phyloP scores from a whole-genome alignment of 306 rosid genomes.

The Castanea mollissima region DNA sequence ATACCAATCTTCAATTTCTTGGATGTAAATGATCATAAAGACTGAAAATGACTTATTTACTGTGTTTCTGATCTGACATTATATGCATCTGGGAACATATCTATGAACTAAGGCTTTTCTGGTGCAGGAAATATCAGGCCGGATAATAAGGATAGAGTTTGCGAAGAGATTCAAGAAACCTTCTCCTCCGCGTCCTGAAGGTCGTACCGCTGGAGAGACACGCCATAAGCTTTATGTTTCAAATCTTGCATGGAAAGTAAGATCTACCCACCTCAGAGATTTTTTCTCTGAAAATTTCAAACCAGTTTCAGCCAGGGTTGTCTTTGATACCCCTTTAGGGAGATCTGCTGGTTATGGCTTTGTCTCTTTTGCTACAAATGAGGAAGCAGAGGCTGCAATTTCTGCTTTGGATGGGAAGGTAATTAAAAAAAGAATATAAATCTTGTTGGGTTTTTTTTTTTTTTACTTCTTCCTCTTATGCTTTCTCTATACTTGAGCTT shows the following conservation, averaged over 20 bases:
- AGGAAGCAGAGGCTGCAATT: constrained; percentile 82
- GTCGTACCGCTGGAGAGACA: constrained; percentile 51
- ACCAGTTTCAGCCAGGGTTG: constrained; percentile 81
- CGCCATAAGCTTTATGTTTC: constrained; percentile 60
- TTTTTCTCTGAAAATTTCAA: constrained; percentile 63
- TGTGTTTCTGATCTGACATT: constrained; percentile 9
- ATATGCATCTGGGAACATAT: constrained; percentile 5
- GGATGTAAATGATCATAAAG: neutral
- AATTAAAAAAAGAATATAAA: constrained; percentile 2
- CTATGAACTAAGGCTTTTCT: constrained; percentile 24
- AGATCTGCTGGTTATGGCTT: constrained; percentile 81
- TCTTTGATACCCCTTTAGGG: constrained; percentile 63
- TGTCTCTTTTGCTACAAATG: constrained; percentile 66
- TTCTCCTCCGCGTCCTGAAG: constrained; percentile 49
- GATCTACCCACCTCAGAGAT: constrained; percentile 72
- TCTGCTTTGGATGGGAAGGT: constrained; percentile 83
- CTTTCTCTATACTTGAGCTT: constrained; percentile 5
- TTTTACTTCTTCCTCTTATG: constrained; percentile 2
- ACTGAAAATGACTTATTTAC: constrained; percentile 1
- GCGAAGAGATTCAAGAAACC: constrained; percentile 77
- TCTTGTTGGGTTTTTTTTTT: constrained; percentile 5
- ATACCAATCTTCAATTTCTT: neutral
- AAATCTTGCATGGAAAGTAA: constrained; percentile 81
- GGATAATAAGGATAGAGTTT: constrained; percentile 62
- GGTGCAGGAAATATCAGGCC: constrained; percentile 67